Percentiles rank a stretch among this genome's conserved stretches.
phyloP scores from a whole-genome alignment of 345 rosid genomes.

The Corchorus olitorius region DNA sequence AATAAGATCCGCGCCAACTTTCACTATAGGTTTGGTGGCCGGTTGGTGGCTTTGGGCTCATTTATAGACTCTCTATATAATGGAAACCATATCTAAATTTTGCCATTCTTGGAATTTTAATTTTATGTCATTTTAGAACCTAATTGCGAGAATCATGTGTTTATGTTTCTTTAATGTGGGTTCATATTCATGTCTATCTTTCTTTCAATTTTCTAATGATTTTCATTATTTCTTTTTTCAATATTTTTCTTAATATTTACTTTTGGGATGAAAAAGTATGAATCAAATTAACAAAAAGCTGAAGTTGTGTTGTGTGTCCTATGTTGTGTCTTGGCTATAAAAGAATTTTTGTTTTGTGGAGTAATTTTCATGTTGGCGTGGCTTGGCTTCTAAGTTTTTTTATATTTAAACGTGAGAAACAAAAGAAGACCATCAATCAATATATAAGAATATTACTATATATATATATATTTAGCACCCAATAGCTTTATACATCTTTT shows the following conservation, averaged over 20 bases:
- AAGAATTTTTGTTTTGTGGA: too few species aligned
- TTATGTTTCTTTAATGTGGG: not conserved
- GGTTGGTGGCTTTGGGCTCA: constrained; percentile 1
- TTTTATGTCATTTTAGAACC: not conserved
- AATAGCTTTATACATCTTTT: not conserved
- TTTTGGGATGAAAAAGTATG: not conserved
- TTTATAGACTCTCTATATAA: not conserved
- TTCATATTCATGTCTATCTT: not conserved
- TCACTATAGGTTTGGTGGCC: not conserved
- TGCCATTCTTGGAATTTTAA: constrained; percentile 7
- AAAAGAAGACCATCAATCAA: not conserved
- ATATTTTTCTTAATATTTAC: too few species aligned
- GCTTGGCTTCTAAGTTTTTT: not conserved
- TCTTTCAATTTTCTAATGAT: not conserved
- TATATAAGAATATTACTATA: not conserved
- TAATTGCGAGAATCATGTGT: not conserved
- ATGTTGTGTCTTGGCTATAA: too few species aligned
- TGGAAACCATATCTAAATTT: not conserved
- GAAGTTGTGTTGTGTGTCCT: too few species aligned
- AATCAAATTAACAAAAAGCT: too few species aligned
- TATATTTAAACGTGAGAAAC: not conserved
- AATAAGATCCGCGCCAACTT: not conserved
- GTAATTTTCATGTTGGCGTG: not conserved
- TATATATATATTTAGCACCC: not conserved
- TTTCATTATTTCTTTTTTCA: not conserved